Base-by-base conservation (phyloP, 192 early-diverging fungal genomes). In the Coemansia interrupta region DNA sequence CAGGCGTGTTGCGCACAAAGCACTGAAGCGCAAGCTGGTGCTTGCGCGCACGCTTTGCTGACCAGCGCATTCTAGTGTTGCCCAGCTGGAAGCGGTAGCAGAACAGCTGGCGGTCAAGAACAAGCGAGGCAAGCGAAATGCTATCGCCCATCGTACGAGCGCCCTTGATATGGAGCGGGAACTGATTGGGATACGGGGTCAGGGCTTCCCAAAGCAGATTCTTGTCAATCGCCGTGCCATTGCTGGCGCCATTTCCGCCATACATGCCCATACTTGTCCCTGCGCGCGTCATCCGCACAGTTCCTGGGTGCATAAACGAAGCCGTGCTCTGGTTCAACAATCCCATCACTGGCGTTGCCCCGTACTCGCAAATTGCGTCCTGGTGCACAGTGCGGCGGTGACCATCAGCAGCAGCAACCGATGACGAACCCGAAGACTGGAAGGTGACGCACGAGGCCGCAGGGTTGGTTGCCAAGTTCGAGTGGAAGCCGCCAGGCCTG, bases 21-120 rank as follows among this genome's bases (percentile, higher is more conserved):
- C 74, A 78, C 26, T 61, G 58, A 17, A 78, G 44, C 1, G 68
- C 74, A 51, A 78, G 68, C 61, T 78, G 74, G 58, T 70, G 53
- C 51, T 62, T 64, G 23, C 62, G 56, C 15, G 53, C 58, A 17
- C 74, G 74, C 58, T 64, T 71, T 11, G 74, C 74, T 0, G 55
- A 32, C 74, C 74, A 78, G 19, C 65, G 60, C 74, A 78, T 78
- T 20, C 58, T 58, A 62, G 47, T 71, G 49, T 28, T 29, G 58
- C 68, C 74, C 38, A 78, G 42, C 55, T 71, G 68, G 74, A 78
- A 78, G 49, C 74, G 68, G 44, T 78, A 78, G 65, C 74, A 78
- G 46, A 78, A 78, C 48, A 61, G 54, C 48, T 78, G 68, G 55
- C 74, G 68, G 59, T 78, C 74, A 9, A 78, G 68, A 26, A 78